These are phyloP conservation scores for Helianthus tuberosus DNA, from an alignment of 129 eudicot genomes.

Conservation along the genomic window DNA sequence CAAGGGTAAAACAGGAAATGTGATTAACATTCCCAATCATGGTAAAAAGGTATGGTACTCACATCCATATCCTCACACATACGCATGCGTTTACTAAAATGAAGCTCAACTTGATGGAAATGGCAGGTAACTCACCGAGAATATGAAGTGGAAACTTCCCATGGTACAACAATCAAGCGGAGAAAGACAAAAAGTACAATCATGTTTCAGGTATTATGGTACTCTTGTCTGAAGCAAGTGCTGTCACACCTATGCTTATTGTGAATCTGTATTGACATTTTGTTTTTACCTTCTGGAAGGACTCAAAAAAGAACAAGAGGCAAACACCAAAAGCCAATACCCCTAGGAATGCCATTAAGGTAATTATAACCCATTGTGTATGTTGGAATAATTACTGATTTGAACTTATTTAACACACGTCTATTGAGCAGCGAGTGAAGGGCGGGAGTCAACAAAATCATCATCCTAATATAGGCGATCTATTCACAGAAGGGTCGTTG, in stretches of 20 bases:
- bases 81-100: not conserved
- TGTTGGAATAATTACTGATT: not conserved
- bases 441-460: constrained; percentile 47
- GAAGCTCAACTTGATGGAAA: not conserved
- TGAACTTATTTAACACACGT: not conserved
- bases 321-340: constrained; percentile 65
- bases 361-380: constrained; percentile 20
- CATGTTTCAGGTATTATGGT: constrained; percentile 82
- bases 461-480: constrained; percentile 76
- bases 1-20: constrained; percentile 54
- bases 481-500: constrained; percentile 91
- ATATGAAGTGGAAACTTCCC: constrained; percentile 89
- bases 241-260: constrained; percentile 3
- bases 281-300: constrained; percentile 44
- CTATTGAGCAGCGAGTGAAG: constrained; percentile 51
- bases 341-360: constrained; percentile 66
- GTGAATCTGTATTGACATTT: constrained; percentile 28
- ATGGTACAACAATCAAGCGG: constrained; percentile 76
- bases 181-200: constrained; percentile 91
- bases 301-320: constrained; percentile 63
- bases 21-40: constrained; percentile 71
- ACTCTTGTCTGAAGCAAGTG: constrained; percentile 5
- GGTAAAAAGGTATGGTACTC: constrained; percentile 70
- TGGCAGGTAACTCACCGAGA: constrained; percentile 85
- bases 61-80: not conserved